Percentiles rank a stretch among this genome's conserved stretches.
Conservation (phyloP, 805 yeast species). For the Wickerhamomyces ciferrii region DNA sequence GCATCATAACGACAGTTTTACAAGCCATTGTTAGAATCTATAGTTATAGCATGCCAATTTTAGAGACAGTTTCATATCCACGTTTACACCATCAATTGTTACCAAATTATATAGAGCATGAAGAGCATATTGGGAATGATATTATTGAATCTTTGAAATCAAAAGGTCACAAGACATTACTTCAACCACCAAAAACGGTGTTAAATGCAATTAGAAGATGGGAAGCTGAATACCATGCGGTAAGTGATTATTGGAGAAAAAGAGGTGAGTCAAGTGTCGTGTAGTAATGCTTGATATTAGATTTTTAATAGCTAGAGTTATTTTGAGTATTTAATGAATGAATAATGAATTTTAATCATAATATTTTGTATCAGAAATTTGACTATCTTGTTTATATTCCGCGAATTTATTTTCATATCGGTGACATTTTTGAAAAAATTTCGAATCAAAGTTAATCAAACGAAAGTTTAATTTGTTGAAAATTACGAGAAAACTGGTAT, state of each 20-base stretch:
- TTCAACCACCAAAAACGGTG: constrained; percentile 43
- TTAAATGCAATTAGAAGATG: constrained; percentile 48
- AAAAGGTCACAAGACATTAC: constrained; percentile 46
- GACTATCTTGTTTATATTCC: neutral
- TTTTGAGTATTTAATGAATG: no score
- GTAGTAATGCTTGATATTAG: no score
- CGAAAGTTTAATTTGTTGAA: neutral
- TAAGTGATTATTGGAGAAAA: constrained; percentile 88
- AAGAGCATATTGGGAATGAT: constrained; percentile 42
- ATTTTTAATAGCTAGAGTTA: no score
- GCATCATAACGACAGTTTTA: constrained; percentile 77
- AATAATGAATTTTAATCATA: no score
- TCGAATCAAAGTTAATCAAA: neutral
- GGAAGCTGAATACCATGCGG: constrained; percentile 52
- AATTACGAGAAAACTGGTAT: no score
- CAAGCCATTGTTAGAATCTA: constrained; percentile 71
- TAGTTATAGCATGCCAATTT: constrained; percentile 49
- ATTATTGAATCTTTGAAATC: constrained; percentile 28
- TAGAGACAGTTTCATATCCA: constrained; percentile 74
- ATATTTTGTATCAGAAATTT: no score
- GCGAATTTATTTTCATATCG: neutral
- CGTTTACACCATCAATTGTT: constrained; percentile 86
- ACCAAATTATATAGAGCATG: constrained; percentile 65
- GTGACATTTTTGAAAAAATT: neutral
- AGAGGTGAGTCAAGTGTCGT: constrained; percentile 59